Evolutionary conservation across 306 rosid species (phyloP), one percentile per base, ranked within the genome.

Genomic region (Sechiopsis laciniata): DNA sequence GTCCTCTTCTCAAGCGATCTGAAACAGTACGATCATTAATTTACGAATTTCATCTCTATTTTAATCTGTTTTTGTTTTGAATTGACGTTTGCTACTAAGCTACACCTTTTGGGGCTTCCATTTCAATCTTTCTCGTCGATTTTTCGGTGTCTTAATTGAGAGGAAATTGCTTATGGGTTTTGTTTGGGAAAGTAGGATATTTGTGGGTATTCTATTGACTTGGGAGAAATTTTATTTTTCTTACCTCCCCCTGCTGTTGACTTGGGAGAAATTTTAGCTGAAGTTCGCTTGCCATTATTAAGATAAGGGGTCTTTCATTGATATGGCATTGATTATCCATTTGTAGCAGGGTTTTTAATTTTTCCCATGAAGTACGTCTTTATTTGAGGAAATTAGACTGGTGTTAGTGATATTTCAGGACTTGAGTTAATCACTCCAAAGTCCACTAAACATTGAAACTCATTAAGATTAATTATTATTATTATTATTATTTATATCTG

Each of bases 1-100:
- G 97, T 17, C 97, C 99, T 56, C 99, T 95, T 78, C 99, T 91
- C 63, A 95, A 95, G 88, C 92, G 96, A 88, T 95, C 99, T 55
- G 97, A 95, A 84, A 91, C 97, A 12, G 99, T 95, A 87, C 72
- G 71, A 74, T 74, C 78, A 72, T 32, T 26, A 3, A 63, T 64
- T 69, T 35, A 14, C 13, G 10, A 10, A 59, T 20, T 54, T 26
- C 72, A 65, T 60, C 75, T 0, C 2, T 0, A 1, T 58, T 13
- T 48, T n/a, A 46, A 62, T 19, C 54, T 19, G 40, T 51, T 76
- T 57, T 79, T 63, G 54, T 53, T 73, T 74, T 14, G 15, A 8
- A 40, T 37, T 10, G 55, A 70, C 24, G 37, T 42, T 63, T 20
- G 6, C 19, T 46, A 24, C 75, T 29, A 5, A 40, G 37, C 5